Evolutionary conservation across 257 asterid species (phyloP), one percentile per base, ranked within the genome.

Genomic region (Craterostigma plantagineum): DNA sequence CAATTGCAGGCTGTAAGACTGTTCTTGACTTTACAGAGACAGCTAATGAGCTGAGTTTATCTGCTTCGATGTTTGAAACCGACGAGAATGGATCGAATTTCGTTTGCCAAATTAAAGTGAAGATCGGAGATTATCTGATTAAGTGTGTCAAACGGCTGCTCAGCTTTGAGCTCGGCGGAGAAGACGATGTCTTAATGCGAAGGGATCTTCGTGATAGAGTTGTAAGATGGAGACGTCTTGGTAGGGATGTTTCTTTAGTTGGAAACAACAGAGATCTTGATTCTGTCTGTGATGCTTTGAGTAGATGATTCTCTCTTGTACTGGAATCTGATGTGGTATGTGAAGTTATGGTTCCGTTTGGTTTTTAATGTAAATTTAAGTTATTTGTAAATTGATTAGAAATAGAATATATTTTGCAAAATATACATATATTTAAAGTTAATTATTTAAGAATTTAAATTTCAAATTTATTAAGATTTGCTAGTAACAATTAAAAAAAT

Each of bases 1-100:
- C 81, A 47, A 52, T 68, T 50, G 73, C 71, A 12, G 95, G 91
- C 42, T 79, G 79, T 12, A 57, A 40, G 49, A 48, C 67, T 34
- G 83, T 66, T 46, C 79, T 79, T 58, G 65, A 73, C 53, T 46
- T 76, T 41, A 69, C 83, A 30, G 79, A 79, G 63, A 46, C 37
- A 17, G 66, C 55, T 16, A 72, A 61, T 23, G 30, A 23, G 30
- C 30, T 23, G 54, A 64, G 61, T 40, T 49, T 76, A 48, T 53
- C 79, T 33, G 10, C 33, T 38, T 58, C 76, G 14, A 46, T 72
- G 63, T 74, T 71, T 54, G 85, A 73, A 41, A 63, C 71, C 37
- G 86, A 75, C 50, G 92, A 71, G 61, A 68, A 52, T 11, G 63
- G 68, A 23, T 13, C 54, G 51, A 45, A 65, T 14, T 79, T 71